Conservation (phyloP, 371 early-diverging fungal genomes). For the Actinomortierella ambigua region DNA sequence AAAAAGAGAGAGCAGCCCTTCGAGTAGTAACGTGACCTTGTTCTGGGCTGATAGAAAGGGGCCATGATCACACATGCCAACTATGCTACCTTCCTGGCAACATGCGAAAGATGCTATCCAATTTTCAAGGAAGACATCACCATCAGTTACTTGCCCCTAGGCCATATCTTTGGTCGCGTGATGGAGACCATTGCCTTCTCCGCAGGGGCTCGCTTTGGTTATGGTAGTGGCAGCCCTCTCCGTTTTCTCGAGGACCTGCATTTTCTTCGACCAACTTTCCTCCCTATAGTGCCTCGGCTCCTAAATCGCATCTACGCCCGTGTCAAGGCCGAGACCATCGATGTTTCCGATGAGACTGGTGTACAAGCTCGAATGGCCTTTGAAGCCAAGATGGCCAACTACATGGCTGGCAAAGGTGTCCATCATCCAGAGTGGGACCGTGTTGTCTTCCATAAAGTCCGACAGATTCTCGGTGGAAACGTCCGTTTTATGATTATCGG, state of each 20-base stretch:
- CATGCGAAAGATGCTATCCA: constrained; percentile 18
- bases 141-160: constrained; percentile 82
- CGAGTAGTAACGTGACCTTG: constrained; percentile 33
- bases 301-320: constrained; percentile 89
- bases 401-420: constrained; percentile 61
- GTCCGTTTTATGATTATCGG: constrained; percentile 79
- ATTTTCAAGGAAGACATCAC: constrained; percentile 48
- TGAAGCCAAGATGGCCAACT: constrained; percentile 59
- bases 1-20: too few species aligned
- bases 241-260: constrained; percentile 82
- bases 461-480: constrained; percentile 88
- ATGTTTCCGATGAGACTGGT: constrained; percentile 66
- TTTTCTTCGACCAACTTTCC: constrained; percentile 82
- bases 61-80: constrained; percentile 71
- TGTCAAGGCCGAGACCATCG: constrained; percentile 68
- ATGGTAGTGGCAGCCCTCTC: constrained; percentile 81
- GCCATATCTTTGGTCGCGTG: constrained; percentile 89
- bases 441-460: constrained; percentile 88
- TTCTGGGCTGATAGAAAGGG: constrained; percentile 53
- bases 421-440: constrained; percentile 89
- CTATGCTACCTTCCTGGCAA: constrained; percentile 47
- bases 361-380: constrained; percentile 70
- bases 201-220: constrained; percentile 74
- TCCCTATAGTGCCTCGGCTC: constrained; percentile 89
- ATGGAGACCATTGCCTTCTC: constrained; percentile 54